Evolutionary conservation across 1,284 basidiomycete genomes (phyloP), one percentile per base, ranked within the genome.

Genomic region (Acaromyces ingoldii): DNA sequence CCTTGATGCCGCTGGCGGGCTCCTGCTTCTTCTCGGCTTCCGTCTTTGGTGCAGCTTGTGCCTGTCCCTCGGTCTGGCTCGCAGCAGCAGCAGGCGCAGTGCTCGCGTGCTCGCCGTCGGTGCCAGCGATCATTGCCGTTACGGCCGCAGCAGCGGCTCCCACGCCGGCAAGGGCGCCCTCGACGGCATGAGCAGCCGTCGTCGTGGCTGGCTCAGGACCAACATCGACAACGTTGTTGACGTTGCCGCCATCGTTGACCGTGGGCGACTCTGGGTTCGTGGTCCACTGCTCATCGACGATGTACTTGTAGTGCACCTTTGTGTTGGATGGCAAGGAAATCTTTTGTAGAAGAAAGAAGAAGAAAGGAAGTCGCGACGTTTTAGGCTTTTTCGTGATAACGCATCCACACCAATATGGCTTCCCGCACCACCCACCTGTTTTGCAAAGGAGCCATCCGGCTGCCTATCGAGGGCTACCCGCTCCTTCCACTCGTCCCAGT

Each of bases 231-330:
- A 28, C 26, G 24, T 45, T 45, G 26, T 45, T 45, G 11, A 22
- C 6, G 15, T 45, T 45, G 13, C 42, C 42, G 34, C n/a, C 42
- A 29, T 45, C 42, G 28, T 45, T 25, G 6, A 45, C 42, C 3
- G 25, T 13, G 19, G 42, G 42, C 15, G 17, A 22, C 5, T 5
- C 3, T n/a, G 17, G 17, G 4, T 25, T 45, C 6, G 42, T 45
- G 17, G 26, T 28, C 42, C 42, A 45, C 17, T 45, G 30, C n/a
- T 31, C 42, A 45, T 45, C 42, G n/a, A 45, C 42, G 25, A 45
- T 30, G 26, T 45, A 45, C 24, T 45, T 45, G 42, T 26, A 45
- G 26, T 45, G 42, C 4, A 45, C 25, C 4, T 28, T 34, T 6
- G 13, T 45, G 15, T 45, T 45, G 19, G 17, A 22, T n/a, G 42